A percentile compares a stretch with the other conserved stretches of the same genome.
Conservation (phyloP, 805 yeast species). For the Suhomyces xylopsoci region DNA sequence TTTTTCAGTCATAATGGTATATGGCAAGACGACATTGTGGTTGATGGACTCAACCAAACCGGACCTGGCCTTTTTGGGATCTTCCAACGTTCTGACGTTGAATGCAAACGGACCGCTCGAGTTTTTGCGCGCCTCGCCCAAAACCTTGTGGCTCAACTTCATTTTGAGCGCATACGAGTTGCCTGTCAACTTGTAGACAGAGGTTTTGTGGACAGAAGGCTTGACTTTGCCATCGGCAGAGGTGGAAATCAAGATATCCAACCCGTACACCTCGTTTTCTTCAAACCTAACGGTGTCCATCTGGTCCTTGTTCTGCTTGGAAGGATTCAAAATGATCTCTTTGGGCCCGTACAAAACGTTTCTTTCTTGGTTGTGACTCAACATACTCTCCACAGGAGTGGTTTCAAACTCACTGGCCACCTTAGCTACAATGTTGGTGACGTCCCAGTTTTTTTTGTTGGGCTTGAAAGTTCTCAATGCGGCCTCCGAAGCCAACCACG, state of each 20-base stretch:
- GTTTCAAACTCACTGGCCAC: slow-evolving; percentile 60
- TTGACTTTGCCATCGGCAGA: slow-evolving; percentile 66
- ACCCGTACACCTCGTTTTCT: slow-evolving; percentile 74
- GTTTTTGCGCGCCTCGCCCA: slow-evolving; percentile 65
- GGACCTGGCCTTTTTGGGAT: slow-evolving; percentile 68
- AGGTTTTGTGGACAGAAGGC: slow-evolving; percentile 56
- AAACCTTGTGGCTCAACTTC: slow-evolving; percentile 64
- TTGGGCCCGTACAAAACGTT: slow-evolving; percentile 70
- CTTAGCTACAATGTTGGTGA: slow-evolving; percentile 61
- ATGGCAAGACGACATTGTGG: slow-evolving; percentile 65
- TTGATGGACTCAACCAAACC: slow-evolving; percentile 70
- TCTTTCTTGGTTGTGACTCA: slow-evolving; percentile 66
- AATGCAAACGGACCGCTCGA: slow-evolving; percentile 64
- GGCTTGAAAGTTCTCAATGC: slow-evolving; percentile 66
- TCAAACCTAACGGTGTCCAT: slow-evolving; percentile 65
- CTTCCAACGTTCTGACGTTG: slow-evolving; percentile 61
- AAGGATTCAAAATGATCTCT: slow-evolving; percentile 73
- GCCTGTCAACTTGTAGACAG: slow-evolving; percentile 71
- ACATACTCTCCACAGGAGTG: slow-evolving; percentile 71
- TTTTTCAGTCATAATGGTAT: slow-evolving; percentile 66
- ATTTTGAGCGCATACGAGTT: slow-evolving; percentile 65
- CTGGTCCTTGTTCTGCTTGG: slow-evolving; percentile 59
- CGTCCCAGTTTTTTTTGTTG: slow-evolving; percentile 72
- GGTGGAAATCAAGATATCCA: slow-evolving; percentile 66
- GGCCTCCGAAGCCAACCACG: slow-evolving; percentile 77